Conservation (phyloP, 805 yeast species). For the Candida michaelii region DNA sequence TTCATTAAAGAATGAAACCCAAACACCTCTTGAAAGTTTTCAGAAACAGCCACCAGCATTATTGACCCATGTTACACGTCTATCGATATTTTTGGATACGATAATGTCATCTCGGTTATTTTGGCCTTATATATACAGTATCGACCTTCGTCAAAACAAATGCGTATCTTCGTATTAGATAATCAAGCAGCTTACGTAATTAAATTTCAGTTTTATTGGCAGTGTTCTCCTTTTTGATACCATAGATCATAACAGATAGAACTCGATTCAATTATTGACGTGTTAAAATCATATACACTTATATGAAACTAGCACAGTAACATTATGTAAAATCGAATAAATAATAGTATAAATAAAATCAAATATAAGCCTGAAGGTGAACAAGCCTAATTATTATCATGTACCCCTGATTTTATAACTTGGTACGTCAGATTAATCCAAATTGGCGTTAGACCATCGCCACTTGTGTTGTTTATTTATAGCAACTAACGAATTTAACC, state of each 20-base stretch:
- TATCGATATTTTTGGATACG: no score
- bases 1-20: no score
- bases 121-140: neutral
- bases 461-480: neutral
- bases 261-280: no score
- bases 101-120: neutral
- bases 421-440: neutral
- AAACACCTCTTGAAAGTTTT: no score
- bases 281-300: no score
- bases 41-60: no score
- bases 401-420: slow-evolving; percentile 3
- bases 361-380: no score
- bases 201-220: slow-evolving; percentile 2
- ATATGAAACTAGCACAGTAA: no score
- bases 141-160: neutral
- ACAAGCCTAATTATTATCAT: neutral
- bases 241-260: slow-evolving; percentile 2
- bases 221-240: slow-evolving; percentile 1
- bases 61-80: no score
- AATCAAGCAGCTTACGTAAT: slow-evolving; percentile 1
- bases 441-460: neutral
- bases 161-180: slow-evolving; percentile 2
- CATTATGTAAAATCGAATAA: neutral
- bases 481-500: slow-evolving; percentile 2
- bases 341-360: no score